Evolutionary conservation across 352 stramenopile genomes (phyloP), one percentile per base, ranked within the genome.

Genomic region (Globisporangium apiculatum): DNA sequence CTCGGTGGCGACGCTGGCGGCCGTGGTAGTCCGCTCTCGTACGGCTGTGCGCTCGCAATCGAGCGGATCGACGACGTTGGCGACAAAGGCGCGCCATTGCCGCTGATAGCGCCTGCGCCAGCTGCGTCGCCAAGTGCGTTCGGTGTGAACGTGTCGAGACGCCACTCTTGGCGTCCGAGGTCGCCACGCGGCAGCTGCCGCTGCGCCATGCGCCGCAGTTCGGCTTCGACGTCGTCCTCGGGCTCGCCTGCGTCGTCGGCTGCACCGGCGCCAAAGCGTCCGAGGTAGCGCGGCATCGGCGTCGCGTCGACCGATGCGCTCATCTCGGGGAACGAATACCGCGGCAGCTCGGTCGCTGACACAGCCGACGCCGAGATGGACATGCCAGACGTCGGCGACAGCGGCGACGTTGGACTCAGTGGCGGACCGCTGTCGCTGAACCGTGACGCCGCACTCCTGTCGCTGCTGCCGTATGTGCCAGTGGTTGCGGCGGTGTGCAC

Each of bases 221-320:
- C 82, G 7, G 82, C 82, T 55, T 92, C 82, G 6, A 92, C 78
- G 54, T 89, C 80, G 55, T 92, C 82, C 15, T 82, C 73, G 8
- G 66, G 71, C 36, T 81, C 77, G 1, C 74, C 67, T 17, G 46
- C 24, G 24, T 3, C 48, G 0, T 48, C 53, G 0, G 52, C 68
- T 3, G 51, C 60, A 7, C 57, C 60, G 1, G 48, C 60, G 4
- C 67, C 72, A 50, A 72, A 76, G 42, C 76, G 82, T 6, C 79
- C 79, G 17, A 92, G 73, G 55, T 94, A 94, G n/a, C 82, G 79
- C 24, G 84, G 79, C 50, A 71, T 79, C 3, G 82, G 82, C 5
- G 84, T 92, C 0, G 80, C 81, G 40, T 92, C 80, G 52, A 92
- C 77, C 4, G 84, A 94, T 9, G 84, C 81, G 47, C 80, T 91